phyloP scores from a whole-genome alignment of 495 filamentous ascomycete genomes.

The Extremus antarcticus region DNA sequence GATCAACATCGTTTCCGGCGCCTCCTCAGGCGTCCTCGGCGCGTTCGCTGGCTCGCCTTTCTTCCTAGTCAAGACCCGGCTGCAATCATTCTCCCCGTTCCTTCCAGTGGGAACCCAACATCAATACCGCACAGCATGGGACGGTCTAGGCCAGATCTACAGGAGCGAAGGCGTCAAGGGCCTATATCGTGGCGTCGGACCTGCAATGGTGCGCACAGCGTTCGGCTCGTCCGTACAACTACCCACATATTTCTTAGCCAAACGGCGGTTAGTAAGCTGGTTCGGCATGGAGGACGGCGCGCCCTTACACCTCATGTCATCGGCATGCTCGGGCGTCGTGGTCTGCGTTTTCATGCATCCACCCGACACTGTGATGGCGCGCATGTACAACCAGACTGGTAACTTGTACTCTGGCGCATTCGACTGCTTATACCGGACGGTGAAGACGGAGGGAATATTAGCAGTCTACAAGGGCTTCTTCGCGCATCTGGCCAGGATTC shows the following conservation, averaged over 20 bases:
- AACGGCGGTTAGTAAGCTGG: constrained; percentile 68
- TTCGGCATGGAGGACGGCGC: constrained; percentile 83
- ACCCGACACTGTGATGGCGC: constrained; percentile 96
- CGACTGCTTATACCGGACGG: constrained; percentile 83
- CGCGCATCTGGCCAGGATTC: constrained; percentile 84
- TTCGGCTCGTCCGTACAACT: constrained; percentile 93
- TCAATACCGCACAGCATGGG: constrained; percentile 71
- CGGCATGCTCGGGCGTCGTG: constrained; percentile 84
- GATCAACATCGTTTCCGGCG: constrained; percentile 88
- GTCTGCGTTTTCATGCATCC: constrained; percentile 98
- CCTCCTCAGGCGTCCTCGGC: constrained; percentile 76
- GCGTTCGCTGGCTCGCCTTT: constrained; percentile 88
- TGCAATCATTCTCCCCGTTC: constrained; percentile 91
- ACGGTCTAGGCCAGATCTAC: constrained; percentile 75
- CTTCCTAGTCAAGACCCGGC: constrained; percentile 94
- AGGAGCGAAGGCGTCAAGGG: constrained; percentile 64
- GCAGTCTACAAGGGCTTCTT: constrained; percentile 98
- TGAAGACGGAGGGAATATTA: constrained; percentile 79
- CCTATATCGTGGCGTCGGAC: constrained; percentile 77
- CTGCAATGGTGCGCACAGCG: constrained; percentile 94
- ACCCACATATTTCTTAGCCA: constrained; percentile 97
- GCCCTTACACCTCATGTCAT: constrained; percentile 79
- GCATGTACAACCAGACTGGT: constrained; percentile 97
- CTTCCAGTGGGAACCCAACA: constrained; percentile 94
- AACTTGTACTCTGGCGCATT: constrained; percentile 79